A percentile compares a stretch with the other conserved stretches of the same genome.
These are phyloP conservation scores for Loxodes magnus DNA, from an alignment of 73 alveolate genomes.

Conservation along the genomic window DNA sequence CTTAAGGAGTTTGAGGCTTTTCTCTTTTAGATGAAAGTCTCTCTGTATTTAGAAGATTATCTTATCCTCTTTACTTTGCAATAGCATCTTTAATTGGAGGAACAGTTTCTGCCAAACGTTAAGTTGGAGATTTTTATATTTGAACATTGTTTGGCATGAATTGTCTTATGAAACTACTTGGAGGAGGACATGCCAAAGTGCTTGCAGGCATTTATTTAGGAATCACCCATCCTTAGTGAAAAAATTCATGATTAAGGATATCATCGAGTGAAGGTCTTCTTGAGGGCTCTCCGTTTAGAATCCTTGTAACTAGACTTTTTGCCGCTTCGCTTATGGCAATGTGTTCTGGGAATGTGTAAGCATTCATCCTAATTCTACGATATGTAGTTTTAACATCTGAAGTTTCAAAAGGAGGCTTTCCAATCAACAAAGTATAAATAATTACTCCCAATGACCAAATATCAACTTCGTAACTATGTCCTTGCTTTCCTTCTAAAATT, in stretches of 20 bases:
- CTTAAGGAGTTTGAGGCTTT: no score
- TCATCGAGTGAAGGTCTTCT: conserved; percentile 33
- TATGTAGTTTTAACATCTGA: conserved; percentile 30
- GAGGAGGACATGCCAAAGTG: conserved; percentile 88
- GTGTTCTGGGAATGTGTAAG: conserved; percentile 40
- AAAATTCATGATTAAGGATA: conserved; percentile 23
- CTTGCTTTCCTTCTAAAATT: conserved; percentile 43
- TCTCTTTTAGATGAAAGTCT: neutral
- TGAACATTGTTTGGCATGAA: conserved; percentile 20
- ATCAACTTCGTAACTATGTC: conserved; percentile 48
- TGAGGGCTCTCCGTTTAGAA: conserved; percentile 62
- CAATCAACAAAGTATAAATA: conserved; percentile 33
- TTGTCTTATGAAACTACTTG: conserved; percentile 68
- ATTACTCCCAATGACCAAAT: conserved; percentile 42
- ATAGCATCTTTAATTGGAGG: neutral
- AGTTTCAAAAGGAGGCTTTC: conserved; percentile 52
- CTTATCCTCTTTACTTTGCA: neutral
- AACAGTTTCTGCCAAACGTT: neutral
- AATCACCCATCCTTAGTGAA: conserved; percentile 49
- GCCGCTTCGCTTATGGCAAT: conserved; percentile 80
- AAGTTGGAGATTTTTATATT: neutral
- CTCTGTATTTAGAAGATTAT: neutral
- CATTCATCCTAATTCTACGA: conserved; percentile 28
- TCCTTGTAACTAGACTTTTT: conserved; percentile 59
- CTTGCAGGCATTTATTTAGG: conserved; percentile 90